These are phyloP conservation scores for Pythium scleroteichum DNA, from an alignment of 352 stramenopile species.

Conservation along the genomic window DNA sequence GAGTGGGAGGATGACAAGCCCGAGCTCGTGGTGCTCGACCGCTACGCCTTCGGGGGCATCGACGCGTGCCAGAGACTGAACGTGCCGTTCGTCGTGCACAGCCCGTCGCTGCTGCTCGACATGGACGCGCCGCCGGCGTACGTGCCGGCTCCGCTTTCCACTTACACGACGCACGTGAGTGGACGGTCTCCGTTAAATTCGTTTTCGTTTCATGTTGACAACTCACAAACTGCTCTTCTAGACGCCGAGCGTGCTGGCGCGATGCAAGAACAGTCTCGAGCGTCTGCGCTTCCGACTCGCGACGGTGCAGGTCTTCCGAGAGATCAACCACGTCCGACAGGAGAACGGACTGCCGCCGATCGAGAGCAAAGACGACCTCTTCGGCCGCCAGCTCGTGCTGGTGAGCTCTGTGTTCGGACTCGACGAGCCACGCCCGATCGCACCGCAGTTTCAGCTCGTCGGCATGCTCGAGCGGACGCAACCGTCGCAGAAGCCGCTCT, in stretches of 20 bases:
- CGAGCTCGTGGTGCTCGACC: conserved; percentile 70
- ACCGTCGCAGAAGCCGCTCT: conserved; percentile 14
- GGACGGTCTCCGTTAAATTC: background rate
- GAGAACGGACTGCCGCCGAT: conserved; percentile 54
- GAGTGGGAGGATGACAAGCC: conserved; percentile 68
- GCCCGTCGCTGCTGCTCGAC: conserved; percentile 77
- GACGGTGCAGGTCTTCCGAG: conserved; percentile 60
- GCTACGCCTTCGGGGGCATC: conserved; percentile 82
- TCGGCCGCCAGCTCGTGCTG: conserved; percentile 66
- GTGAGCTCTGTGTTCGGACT: conserved; percentile 84
- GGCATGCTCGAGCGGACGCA: conserved; percentile 47
- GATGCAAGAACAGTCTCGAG: conserved; percentile 79
- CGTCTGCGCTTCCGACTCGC: conserved; percentile 71
- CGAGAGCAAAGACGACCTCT: conserved; percentile 52
- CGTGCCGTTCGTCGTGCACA: conserved; percentile 83
- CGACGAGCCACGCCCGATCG: conserved; percentile 72
- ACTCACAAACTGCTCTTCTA: no score
- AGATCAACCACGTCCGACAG: conserved; percentile 59
- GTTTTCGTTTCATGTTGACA: no score
- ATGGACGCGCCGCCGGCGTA: conserved; percentile 84
- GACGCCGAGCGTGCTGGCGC: conserved; percentile 71
- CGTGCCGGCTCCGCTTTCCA: conserved; percentile 80
- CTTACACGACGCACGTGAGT: conserved; percentile 73
- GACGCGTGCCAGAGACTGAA: conserved; percentile 60
- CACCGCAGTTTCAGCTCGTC: conserved; percentile 79